Conservation (phyloP, 345 rosid genomes). For the Populus deltoides region DNA sequence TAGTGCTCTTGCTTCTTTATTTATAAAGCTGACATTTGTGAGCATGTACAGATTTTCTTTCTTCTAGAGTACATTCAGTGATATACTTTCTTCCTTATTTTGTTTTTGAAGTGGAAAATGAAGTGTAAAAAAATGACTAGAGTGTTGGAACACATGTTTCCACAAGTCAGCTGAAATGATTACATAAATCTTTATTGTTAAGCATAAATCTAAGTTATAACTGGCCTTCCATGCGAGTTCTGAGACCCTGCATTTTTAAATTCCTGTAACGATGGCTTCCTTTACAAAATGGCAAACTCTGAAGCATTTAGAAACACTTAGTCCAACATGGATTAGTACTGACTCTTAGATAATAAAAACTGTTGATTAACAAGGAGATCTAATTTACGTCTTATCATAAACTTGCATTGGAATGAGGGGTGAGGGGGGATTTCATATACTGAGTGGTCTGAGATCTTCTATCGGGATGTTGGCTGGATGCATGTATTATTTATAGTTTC, state of each 20-base stretch:
- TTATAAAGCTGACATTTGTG: neutral
- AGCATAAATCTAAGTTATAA: neutral
- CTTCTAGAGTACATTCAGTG: neutral
- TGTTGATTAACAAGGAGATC: neutral
- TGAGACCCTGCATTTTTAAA: too few species aligned
- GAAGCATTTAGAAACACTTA: neutral
- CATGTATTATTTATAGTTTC: neutral
- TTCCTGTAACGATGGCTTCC: neutral
- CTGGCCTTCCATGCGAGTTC: neutral
- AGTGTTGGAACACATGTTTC: too few species aligned
- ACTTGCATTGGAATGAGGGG: neutral
- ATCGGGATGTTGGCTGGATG: neutral
- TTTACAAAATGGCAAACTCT: neutral
- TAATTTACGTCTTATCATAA: neutral
- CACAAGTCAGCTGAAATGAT: neutral
- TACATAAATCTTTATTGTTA: too few species aligned
- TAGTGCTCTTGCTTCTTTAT: conserved; percentile 27
- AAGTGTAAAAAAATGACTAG: too few species aligned
- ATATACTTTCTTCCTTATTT: neutral
- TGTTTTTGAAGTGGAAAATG: neutral
- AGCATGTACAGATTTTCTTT: neutral
- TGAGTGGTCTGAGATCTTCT: neutral
- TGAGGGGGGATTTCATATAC: neutral
- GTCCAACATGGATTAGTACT: neutral
- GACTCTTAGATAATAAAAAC: neutral